Percentiles rank a stretch among this genome's conserved stretches.
Evolutionary conservation across 2,329 filamentous ascomycete species (phyloP).

Genomic region (Fusarium anthophilum): DNA sequence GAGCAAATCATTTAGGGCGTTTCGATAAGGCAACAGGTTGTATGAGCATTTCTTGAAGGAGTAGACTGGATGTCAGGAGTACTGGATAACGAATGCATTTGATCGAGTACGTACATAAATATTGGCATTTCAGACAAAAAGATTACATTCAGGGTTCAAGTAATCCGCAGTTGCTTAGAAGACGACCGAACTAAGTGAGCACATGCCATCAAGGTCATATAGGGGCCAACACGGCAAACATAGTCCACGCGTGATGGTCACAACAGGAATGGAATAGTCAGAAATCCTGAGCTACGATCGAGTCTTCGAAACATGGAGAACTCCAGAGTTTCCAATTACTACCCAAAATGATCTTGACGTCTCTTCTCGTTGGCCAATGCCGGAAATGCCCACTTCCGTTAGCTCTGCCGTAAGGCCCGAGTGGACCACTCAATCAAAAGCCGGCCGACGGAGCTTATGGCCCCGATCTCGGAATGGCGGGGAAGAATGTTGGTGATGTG

Average conservation of each 20-base stretch:
- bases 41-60: slow-evolving; percentile 33
- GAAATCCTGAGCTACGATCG: background rate
- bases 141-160: background rate
- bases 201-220: background rate
- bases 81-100: slow-evolving; percentile 26
- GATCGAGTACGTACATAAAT: slow-evolving; percentile 23
- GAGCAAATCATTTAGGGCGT: slow-evolving; percentile 55
- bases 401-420: slow-evolving; percentile 26
- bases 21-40: slow-evolving; percentile 47
- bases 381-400: slow-evolving; percentile 14
- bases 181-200: background rate
- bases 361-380: slow-evolving; percentile 34
- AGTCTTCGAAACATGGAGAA: background rate
- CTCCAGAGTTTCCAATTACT: slow-evolving; percentile 9
- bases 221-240: background rate
- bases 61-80: slow-evolving; percentile 31
- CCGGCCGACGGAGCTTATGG: slow-evolving; percentile 28
- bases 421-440: slow-evolving; percentile 31
- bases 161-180: background rate
- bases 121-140: slow-evolving; percentile 7
- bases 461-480: slow-evolving; percentile 52
- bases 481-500: slow-evolving; percentile 35
- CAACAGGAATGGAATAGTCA: background rate
- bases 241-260: background rate
- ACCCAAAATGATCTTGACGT: slow-evolving; percentile 32